A percentile compares a stretch with the other conserved stretches of the same genome.
phyloP scores from a whole-genome alignment of 2,329 filamentous ascomycete species.

The Aspergillus sp. region DNA sequence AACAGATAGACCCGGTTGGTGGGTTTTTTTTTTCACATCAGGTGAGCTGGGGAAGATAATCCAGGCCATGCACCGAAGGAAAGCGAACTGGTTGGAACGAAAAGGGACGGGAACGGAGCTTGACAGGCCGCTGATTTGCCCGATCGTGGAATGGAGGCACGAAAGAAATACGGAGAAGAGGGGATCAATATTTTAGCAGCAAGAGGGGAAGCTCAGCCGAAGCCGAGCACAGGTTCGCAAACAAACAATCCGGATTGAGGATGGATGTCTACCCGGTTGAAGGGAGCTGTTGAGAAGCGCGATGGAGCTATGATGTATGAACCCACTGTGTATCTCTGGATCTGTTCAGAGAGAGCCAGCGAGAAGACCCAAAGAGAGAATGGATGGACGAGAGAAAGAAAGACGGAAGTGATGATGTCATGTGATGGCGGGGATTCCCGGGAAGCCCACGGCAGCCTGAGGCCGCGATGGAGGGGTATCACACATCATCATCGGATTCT shows the following conservation, averaged over 20 bases:
- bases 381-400: background rate
- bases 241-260: background rate
- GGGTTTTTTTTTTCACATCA: conserved; percentile 2
- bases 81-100: conserved; percentile 16
- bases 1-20: background rate
- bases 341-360: background rate
- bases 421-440: conserved; percentile 27
- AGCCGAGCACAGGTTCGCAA: background rate
- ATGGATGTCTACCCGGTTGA: background rate
- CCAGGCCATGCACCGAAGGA: conserved; percentile 13
- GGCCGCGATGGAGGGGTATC: conserved; percentile 8
- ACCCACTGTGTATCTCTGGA: background rate
- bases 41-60: conserved; percentile 11
- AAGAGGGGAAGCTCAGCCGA: conserved; percentile 4
- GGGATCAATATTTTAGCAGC: conserved; percentile 16
- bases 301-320: background rate
- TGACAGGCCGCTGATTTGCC: conserved; percentile 17
- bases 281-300: background rate
- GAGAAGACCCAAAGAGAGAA: background rate
- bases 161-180: conserved; percentile 27
- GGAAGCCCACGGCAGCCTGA: conserved; percentile 16
- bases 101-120: conserved; percentile 11
- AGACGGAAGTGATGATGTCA: conserved; percentile 20
- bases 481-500: background rate
- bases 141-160: conserved; percentile 20